A percentile compares a stretch with the other conserved stretches of the same genome.
phyloP scores from a whole-genome alignment of 306 rosid species.

The Argentina anserina region DNA sequence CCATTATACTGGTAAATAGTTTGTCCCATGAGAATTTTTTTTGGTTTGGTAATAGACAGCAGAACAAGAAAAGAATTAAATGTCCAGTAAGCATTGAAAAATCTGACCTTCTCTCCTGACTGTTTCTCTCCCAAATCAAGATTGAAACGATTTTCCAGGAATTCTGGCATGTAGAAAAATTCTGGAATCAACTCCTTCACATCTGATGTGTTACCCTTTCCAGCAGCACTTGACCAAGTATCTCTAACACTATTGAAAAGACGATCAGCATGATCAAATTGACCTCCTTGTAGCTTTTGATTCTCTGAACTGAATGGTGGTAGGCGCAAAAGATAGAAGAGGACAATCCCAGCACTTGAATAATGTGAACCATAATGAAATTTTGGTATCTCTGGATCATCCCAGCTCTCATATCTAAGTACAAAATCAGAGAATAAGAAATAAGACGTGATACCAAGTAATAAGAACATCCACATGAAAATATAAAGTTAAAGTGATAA shows the following conservation, averaged over 20 bases:
- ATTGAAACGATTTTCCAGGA: slow-evolving; percentile 76
- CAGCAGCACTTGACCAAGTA: slow-evolving; percentile 98
- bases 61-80: background rate
- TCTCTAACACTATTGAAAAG: slow-evolving; percentile 93
- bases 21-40: background rate
- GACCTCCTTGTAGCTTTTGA: slow-evolving; percentile 99
- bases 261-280: slow-evolving; percentile 99
- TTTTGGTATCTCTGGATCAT: slow-evolving; percentile 98
- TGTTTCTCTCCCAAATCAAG: slow-evolving; percentile 99
- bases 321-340: slow-evolving; percentile 90
- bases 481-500: background rate
- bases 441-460: slow-evolving; percentile 7
- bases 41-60: background rate
- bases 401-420: slow-evolving; percentile 94
- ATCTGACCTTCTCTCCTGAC: slow-evolving; percentile 93
- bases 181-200: slow-evolving; percentile 99
- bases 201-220: slow-evolving; percentile 97
- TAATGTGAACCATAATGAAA: slow-evolving; percentile 99
- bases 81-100: slow-evolving; percentile 5
- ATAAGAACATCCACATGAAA: background rate
- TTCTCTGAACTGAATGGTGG: slow-evolving; percentile 96
- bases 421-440: slow-evolving; percentile 8
- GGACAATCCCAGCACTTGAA: slow-evolving; percentile 99
- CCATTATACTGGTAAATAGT: background rate
- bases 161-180: slow-evolving; percentile 96